phyloP scores from a whole-genome alignment of 2,329 filamentous ascomycete species.

The Lachnellula suecica region DNA sequence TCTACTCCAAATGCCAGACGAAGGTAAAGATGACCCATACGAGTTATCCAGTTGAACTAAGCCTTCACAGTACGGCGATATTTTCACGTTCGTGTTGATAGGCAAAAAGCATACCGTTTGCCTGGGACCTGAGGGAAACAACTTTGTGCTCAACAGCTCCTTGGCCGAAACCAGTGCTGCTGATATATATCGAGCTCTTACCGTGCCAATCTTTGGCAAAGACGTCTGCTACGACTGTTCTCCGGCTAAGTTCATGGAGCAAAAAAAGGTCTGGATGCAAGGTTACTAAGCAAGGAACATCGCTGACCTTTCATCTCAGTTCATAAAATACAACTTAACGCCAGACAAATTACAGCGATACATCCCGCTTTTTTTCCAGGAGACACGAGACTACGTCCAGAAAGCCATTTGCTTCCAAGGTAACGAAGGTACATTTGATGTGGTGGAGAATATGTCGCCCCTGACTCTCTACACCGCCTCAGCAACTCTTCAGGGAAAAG shows the following conservation, averaged over 20 bases:
- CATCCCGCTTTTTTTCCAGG: constrained; percentile 73
- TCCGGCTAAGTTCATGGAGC: constrained; percentile 91
- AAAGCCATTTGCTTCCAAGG: constrained; percentile 65
- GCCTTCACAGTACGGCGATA: constrained; percentile 70
- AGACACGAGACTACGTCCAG: constrained; percentile 74
- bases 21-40: constrained; percentile 61
- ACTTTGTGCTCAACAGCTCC: constrained; percentile 91
- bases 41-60: constrained; percentile 5
- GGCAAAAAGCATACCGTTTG: constrained; percentile 89
- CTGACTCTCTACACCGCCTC: constrained; percentile 90
- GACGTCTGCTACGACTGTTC: constrained; percentile 91
- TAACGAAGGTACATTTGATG: constrained; percentile 66
- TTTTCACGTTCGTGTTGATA: constrained; percentile 85
- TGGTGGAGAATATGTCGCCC: constrained; percentile 76
- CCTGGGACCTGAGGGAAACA: constrained; percentile 78
- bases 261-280: constrained; percentile 98
- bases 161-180: constrained; percentile 86
- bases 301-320: constrained; percentile 46
- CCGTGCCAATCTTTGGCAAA: constrained; percentile 72
- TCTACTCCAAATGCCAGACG: constrained; percentile 71
- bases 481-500: constrained; percentile 79
- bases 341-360: constrained; percentile 73
- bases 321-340: constrained; percentile 80
- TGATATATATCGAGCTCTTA: constrained; percentile 82
- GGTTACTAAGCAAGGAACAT: too few relatives aligned